These are phyloP conservation scores for Wickerhamiella infanticola DNA, from an alignment of 1,139 yeast species.

Conservation along the genomic window DNA sequence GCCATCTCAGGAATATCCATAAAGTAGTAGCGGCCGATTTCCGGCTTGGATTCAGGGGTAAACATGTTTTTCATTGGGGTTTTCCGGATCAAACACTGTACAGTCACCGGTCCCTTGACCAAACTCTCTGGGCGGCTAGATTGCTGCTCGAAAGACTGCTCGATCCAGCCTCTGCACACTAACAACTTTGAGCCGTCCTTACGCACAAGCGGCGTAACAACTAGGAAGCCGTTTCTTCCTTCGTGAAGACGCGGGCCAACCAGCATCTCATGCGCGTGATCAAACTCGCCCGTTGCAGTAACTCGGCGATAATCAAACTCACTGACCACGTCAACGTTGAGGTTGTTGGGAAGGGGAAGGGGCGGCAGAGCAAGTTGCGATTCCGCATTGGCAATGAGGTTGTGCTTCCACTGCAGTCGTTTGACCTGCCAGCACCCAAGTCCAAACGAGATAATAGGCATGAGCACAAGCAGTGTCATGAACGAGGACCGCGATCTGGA, in stretches of 20 bases:
- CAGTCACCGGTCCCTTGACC: conserved; percentile 59
- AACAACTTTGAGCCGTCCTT: conserved; percentile 31
- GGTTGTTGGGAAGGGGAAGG: conserved; percentile 41
- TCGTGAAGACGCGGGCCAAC: conserved; percentile 79
- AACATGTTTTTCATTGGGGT: conserved; percentile 57
- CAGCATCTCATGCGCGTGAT: conserved; percentile 75
- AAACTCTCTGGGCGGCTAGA: conserved; percentile 44
- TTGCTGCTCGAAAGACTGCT: conserved; percentile 57
- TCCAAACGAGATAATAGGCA: conserved; percentile 78
- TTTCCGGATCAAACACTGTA: conserved; percentile 57
- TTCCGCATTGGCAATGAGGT: conserved; percentile 67
- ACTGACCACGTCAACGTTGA: conserved; percentile 25
- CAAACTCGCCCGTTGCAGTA: conserved; percentile 55
- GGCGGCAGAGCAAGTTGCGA: conserved; percentile 64
- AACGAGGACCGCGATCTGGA: conserved; percentile 4
- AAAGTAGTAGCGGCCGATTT: conserved; percentile 38
- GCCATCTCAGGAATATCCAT: conserved; percentile 80
- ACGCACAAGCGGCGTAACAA: conserved; percentile 71
- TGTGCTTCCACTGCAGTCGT: conserved; percentile 79
- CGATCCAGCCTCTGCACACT: conserved; percentile 87
- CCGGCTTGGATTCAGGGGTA: conserved; percentile 67
- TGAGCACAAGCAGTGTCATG: conserved; percentile 35
- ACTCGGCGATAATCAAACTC: conserved; percentile 77
- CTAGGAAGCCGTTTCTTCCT: conserved; percentile 61
- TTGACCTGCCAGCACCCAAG: conserved; percentile 90